Evolutionary conservation across 1,284 basidiomycete genomes (phyloP), one percentile per base, ranked within the genome.

Genomic region (Lentinus polychrous): DNA sequence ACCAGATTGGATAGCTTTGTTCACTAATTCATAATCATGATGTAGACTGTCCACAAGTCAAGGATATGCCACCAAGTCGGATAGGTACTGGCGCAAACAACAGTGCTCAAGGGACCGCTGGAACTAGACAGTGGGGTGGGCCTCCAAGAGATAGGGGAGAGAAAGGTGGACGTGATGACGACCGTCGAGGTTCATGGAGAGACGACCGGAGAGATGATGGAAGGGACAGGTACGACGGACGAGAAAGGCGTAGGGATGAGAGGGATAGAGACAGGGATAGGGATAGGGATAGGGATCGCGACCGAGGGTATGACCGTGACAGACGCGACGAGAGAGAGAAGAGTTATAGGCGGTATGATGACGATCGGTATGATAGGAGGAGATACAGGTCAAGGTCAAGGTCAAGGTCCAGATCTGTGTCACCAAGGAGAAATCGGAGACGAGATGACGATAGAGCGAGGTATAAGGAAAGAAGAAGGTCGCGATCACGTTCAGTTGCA

Each of bases 31-130:
- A 47, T 23, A 35, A 27, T 40, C 12, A 27, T 24, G 43, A 37
- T 47, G 11, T 23, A 89, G 86, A 89, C 58, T 90, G 86, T 61
- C 87, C 86, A 12, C 79, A 88, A 65, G 81, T 80, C 52, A 73
- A 68, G n/a, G 75, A 78, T 24, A 66, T 70, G 8, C 60, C 71
- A 15, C 68, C 72, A 15, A 68, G 73, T 42, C 55, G 57, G 45
- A 54, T 60, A 17, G 71, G 69, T 22, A 73, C 75, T 8, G 75
- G 76, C 18, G 66, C 76, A 0, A 82, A 80, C 57, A 69, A 68
- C 20, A 65, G n/a, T 11, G 20, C 67, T 10, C 62, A 15, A 20
- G 39, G 17, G 3, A 23, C 71, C 8, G 60, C 66, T 32, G 65
- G 68, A 38, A 57, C 69, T 48, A 66, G 70, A 49, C 67, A 69